phyloP scores from a whole-genome alignment of 2,329 filamentous ascomycete genomes.

The Penicillium sp. region DNA sequence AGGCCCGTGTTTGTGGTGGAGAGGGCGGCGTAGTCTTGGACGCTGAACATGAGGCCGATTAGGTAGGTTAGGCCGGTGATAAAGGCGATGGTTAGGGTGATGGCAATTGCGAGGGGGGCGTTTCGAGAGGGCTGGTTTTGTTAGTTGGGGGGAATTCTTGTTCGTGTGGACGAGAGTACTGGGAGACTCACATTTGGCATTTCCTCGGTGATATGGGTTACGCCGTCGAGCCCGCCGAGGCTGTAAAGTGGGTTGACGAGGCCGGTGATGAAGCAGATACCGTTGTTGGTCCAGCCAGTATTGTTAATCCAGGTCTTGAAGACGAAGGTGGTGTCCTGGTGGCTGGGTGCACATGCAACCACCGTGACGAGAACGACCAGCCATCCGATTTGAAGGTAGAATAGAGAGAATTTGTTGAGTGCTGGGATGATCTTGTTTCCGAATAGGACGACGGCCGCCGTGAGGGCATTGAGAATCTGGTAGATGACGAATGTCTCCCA shows the following conservation, averaged over 20 bases:
- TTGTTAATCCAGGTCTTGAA: constrained; percentile 57
- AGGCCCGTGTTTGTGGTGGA: constrained; percentile 47
- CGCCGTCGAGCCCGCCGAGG: constrained; percentile 52
- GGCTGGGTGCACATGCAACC: constrained; percentile 48
- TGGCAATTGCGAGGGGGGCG: constrained; percentile 26
- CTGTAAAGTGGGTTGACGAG: constrained; percentile 53
- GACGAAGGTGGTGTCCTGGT: constrained; percentile 53
- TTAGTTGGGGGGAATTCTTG: neutral
- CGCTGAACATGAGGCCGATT: constrained; percentile 55
- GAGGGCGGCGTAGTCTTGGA: constrained; percentile 51
- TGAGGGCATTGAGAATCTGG: constrained; percentile 45
- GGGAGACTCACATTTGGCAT: constrained; percentile 50
- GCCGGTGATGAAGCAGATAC: constrained; percentile 55
- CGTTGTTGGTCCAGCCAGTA: constrained; percentile 55
- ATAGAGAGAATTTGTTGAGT: constrained; percentile 50
- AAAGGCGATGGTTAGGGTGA: constrained; percentile 55
- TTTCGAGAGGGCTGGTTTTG: neutral
- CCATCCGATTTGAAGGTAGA: constrained; percentile 53
- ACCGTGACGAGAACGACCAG: constrained; percentile 53
- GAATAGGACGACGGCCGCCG: constrained; percentile 51
- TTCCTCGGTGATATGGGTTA: constrained; percentile 56
- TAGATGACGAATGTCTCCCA: constrained; percentile 54
- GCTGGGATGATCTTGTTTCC: constrained; percentile 49
- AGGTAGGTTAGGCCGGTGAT: constrained; percentile 54
- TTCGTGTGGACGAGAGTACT: too few relatives aligned